Evolutionary conservation across 257 asterid species (phyloP).

Genomic region (Jacaranda mimosifolia): DNA sequence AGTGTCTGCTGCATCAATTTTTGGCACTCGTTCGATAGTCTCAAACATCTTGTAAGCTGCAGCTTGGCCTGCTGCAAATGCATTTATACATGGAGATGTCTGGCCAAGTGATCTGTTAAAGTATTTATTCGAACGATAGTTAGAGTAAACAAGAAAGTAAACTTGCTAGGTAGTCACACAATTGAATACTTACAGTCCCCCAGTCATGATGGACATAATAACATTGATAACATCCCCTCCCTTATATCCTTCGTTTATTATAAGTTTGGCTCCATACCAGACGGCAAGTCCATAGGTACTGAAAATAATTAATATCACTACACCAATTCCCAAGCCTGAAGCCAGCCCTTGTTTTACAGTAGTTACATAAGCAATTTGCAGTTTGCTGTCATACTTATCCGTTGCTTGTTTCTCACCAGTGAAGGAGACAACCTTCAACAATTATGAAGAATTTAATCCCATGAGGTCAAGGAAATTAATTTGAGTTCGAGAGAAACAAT

Average conservation of each 20-base stretch:
- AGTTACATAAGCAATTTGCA: constrained; percentile 60
- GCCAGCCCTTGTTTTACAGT: constrained; percentile 70
- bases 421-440: constrained; percentile 68
- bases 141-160: constrained; percentile 1
- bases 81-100: constrained; percentile 63
- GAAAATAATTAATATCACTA: constrained; percentile 50
- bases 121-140: background rate
- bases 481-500: background rate
- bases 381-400: constrained; percentile 54
- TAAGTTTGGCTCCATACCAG: constrained; percentile 76
- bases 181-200: constrained; percentile 63
- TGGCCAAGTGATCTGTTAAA: constrained; percentile 73
- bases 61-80: constrained; percentile 75
- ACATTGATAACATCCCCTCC: constrained; percentile 74
- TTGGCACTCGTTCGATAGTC: constrained; percentile 64
- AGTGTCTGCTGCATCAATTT: constrained; percentile 52
- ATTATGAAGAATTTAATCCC: background rate
- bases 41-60: constrained; percentile 80
- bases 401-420: constrained; percentile 67
- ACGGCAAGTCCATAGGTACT: constrained; percentile 68
- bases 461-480: background rate
- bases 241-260: constrained; percentile 48
- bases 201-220: constrained; percentile 66
- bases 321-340: constrained; percentile 71
- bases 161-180: background rate